These are phyloP conservation scores for Colletotrichum destructivum DNA, from an alignment of 2,329 filamentous ascomycete genomes.

Conservation along the genomic window DNA sequence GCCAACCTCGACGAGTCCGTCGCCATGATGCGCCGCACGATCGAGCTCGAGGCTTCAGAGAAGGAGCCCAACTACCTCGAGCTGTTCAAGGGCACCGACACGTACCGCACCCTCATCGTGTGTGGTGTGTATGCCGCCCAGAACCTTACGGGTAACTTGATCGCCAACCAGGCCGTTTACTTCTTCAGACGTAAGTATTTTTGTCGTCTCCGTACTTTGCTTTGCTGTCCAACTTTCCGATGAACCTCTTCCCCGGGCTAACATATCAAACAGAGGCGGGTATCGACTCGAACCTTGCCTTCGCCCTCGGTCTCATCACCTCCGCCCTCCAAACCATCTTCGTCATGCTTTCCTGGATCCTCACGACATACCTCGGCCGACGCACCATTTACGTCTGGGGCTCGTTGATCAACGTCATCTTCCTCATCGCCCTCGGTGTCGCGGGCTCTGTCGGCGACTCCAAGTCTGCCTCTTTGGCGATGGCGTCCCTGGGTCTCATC, in stretches of 20 bases:
- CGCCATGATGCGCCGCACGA: constrained; percentile 58
- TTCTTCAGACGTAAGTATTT: constrained; percentile 68
- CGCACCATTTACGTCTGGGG: constrained; percentile 77
- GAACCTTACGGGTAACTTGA: constrained; percentile 74
- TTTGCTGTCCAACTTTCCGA: too few species aligned
- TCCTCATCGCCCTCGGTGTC: constrained; percentile 73
- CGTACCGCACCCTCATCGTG: constrained; percentile 68
- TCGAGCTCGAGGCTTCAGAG: constrained; percentile 66
- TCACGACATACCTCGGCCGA: constrained; percentile 75
- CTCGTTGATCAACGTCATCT: constrained; percentile 65
- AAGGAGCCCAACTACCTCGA: constrained; percentile 65
- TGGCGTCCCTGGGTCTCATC: constrained; percentile 75
- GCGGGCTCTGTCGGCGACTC: constrained; percentile 62
- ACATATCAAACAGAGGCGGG: constrained; percentile 68
- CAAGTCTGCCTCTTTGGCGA: constrained; percentile 63
- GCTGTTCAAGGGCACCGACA: constrained; percentile 69
- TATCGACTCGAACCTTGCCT: constrained; percentile 67
- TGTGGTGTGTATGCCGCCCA: constrained; percentile 72
- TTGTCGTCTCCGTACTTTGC: too few species aligned
- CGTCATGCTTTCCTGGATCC: constrained; percentile 77
- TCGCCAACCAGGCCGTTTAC: constrained; percentile 74
- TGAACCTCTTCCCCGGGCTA: constrained; percentile 11
- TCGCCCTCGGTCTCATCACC: constrained; percentile 75
- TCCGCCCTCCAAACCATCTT: constrained; percentile 74
- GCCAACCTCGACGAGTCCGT: constrained; percentile 46